Conservation (phyloP, 805 yeast species). For the Nakazawaea siamensis region DNA sequence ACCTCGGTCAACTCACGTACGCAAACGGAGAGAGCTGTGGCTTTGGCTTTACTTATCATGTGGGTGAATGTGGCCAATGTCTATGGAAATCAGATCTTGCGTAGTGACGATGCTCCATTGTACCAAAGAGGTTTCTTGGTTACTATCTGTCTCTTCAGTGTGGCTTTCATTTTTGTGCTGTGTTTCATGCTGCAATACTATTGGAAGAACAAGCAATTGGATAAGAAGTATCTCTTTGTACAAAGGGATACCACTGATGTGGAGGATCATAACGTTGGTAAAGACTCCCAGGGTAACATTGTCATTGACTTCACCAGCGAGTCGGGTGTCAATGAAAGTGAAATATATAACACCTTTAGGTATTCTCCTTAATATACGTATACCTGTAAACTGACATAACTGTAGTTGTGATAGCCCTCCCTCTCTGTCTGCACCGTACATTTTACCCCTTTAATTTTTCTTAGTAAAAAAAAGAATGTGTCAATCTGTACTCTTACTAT, state of each 20-base stretch:
- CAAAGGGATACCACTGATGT: neutral
- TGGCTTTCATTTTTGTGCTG: neutral
- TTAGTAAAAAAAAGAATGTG: too few species aligned
- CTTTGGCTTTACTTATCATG: conserved; percentile 13
- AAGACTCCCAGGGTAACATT: conserved; percentile 2
- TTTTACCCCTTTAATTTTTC: too few species aligned
- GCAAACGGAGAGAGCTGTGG: conserved; percentile 12
- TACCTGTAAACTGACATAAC: neutral
- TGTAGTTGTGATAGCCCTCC: too few species aligned
- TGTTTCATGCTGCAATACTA: conserved; percentile 5
- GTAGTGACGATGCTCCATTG: conserved; percentile 13
- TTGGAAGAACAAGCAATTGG: conserved; percentile 7
- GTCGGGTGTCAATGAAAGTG: conserved; percentile 1
- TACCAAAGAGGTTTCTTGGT: conserved; percentile 12
- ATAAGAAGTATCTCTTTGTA: neutral
- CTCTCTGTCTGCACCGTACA: too few species aligned
- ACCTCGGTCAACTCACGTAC: conserved; percentile 10
- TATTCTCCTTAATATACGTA: conserved; percentile 3
- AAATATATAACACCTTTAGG: conserved; percentile 6
- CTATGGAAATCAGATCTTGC: conserved; percentile 13
- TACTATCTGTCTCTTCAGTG: conserved; percentile 5
- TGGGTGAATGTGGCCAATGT: conserved; percentile 14
- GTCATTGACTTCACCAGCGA: conserved; percentile 4
- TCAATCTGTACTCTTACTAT: too few species aligned
- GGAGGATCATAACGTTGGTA: neutral